Conservation (phyloP, 441 rosid species). For the Metrosideros polymorpha region DNA sequence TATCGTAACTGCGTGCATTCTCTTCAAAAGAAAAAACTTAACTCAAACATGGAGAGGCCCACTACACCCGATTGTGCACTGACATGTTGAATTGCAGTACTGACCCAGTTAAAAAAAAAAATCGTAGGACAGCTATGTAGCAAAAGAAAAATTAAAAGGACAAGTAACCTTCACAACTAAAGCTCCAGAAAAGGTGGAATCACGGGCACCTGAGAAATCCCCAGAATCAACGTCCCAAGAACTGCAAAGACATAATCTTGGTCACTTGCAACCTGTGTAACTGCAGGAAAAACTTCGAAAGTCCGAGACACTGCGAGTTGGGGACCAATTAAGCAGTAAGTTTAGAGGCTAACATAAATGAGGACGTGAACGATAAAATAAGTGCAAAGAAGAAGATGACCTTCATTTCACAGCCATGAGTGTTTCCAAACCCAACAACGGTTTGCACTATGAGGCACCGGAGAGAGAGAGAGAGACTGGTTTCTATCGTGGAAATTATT, state of each 20-base stretch:
- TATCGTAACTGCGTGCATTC: background rate
- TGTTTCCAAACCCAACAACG: background rate
- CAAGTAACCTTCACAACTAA: background rate
- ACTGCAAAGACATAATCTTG: constrained; percentile 1
- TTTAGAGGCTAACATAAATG: background rate
- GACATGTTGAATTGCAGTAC: background rate
- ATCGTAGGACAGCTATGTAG: background rate
- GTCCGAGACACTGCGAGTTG: background rate
- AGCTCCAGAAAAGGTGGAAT: background rate
- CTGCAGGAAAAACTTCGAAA: background rate
- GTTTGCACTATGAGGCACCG: background rate
- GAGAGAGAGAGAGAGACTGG: background rate
- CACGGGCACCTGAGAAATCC: constrained; percentile 22
- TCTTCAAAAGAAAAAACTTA: background rate
- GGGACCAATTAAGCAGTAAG: constrained; percentile 7
- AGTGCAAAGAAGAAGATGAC: background rate
- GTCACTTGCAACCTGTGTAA: constrained; percentile 7
- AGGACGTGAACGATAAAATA: background rate
- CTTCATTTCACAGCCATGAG: constrained; percentile 12
- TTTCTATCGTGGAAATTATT: background rate
- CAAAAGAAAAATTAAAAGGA: background rate
- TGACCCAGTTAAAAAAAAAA: background rate
- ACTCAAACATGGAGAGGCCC: background rate
- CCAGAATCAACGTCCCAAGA: background rate
- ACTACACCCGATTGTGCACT: background rate